Evolutionary conservation across 768 basidiomycete species (phyloP), one percentile per base, ranked within the genome.

Genomic region (Agrocybe praecox): DNA sequence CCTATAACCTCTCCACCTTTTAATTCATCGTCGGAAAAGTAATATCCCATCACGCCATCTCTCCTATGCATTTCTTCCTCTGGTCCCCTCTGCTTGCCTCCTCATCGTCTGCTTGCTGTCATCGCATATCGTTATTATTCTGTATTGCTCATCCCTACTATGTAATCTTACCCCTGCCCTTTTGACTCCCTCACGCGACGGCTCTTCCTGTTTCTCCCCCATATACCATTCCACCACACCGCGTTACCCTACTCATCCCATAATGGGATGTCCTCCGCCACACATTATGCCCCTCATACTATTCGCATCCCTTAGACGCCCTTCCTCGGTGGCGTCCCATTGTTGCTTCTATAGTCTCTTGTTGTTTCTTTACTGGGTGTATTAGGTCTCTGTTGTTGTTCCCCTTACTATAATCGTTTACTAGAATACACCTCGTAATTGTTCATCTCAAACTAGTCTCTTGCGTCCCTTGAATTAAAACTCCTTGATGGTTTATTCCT

Each of bases 1-100:
- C 83, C n/a, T 73, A 75, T 56, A 73, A 74, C 36, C 67, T 85
- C 53, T 86, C 88, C 40, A 89, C 88, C 2, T 90, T 90, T 65
- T 89, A 66, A 74, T 56, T 52, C 48, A 44, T 24, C 44, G 49
- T 19, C 48, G 46, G 21, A 71, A 65, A 67, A 67, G 61, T 62
- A 63, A 18, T 54, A 46, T 45, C 24, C 49, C 18, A 46, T 49
- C 45, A 49, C 63, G 42, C 60, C 52, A 53, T 22, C 32, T 60
- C 53, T 48, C 47, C 59, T 50, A 53, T 61, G 49, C 56, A 57
- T 40, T 51, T 56, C 63, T 53, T 44, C 52, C 46, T 55, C 23
- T 59, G 49, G 43, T 60, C 51, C 19, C n/a, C 23, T 36, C 33
- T 17, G 55, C 43, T 57, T 40, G 55, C 52, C 17, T 43, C 55